Evolutionary conservation across 2,329 filamentous ascomycete genomes (phyloP).

Genomic region (Pseudogymnoascus sp.): DNA sequence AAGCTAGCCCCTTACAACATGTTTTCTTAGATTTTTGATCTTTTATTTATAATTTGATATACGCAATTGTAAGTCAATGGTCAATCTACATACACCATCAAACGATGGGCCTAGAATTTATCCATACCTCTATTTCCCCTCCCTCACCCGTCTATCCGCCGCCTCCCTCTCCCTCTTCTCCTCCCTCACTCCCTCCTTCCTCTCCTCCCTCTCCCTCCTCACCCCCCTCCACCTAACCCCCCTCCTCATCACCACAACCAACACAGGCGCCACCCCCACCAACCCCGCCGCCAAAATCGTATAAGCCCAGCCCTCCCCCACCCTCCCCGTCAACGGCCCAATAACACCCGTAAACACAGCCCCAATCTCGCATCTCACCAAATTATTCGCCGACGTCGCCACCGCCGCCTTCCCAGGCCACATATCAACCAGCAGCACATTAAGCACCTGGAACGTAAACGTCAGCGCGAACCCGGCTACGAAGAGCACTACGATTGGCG

Average conservation of each 20-base stretch:
- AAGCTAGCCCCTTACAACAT: no score
- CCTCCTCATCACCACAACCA: conserved; percentile 34
- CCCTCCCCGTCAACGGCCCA: conserved; percentile 40
- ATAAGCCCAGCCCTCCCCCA: conserved; percentile 45
- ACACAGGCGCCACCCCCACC: conserved; percentile 31
- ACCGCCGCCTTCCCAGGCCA: conserved; percentile 43
- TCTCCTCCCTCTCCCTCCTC: conserved; percentile 23
- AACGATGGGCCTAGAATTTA: neutral
- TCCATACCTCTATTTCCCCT: neutral
- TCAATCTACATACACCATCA: no score
- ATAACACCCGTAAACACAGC: conserved; percentile 44
- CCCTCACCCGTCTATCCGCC: neutral
- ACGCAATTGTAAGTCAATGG: no score
- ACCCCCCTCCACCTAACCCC: conserved; percentile 37
- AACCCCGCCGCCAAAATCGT: conserved; percentile 38
- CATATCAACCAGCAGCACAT: conserved; percentile 46
- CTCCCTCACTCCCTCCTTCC: conserved; percentile 16
- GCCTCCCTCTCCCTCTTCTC: neutral
- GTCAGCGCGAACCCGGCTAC: conserved; percentile 41
- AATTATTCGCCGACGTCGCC: conserved; percentile 47
- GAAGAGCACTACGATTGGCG: conserved; percentile 38
- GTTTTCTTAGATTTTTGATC: no score
- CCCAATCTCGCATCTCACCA: conserved; percentile 46
- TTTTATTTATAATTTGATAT: no score
- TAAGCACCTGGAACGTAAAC: conserved; percentile 45